phyloP scores from a whole-genome alignment of 345 rosid genomes.

The Jatropha curcas region DNA sequence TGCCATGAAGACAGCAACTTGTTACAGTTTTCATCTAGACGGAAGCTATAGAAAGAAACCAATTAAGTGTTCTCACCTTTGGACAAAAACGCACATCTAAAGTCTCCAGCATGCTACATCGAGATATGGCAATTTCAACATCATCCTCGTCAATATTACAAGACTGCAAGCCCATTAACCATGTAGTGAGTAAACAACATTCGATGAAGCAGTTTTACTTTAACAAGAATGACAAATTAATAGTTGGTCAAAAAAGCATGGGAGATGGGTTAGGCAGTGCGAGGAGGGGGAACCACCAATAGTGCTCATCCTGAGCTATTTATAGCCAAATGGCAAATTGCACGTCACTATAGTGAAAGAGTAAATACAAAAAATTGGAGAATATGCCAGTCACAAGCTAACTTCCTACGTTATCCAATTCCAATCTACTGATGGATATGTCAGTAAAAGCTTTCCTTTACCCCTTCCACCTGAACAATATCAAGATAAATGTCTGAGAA shows the following conservation, averaged over 20 bases:
- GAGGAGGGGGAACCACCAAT: background rate
- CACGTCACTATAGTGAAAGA: background rate
- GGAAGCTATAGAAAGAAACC: background rate
- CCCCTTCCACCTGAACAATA: background rate
- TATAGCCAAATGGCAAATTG: background rate
- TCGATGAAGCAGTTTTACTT: background rate
- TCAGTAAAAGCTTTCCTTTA: background rate
- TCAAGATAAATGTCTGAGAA: background rate
- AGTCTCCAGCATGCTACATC: constrained; percentile 82
- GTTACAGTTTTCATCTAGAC: background rate
- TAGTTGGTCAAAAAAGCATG: background rate
- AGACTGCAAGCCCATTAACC: constrained; percentile 43
- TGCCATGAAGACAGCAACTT: background rate
- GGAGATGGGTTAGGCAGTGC: background rate
- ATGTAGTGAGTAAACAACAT: constrained; percentile 6
- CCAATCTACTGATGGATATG: background rate
- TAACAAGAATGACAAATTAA: background rate
- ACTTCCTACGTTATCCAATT: background rate
- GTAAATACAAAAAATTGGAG: background rate
- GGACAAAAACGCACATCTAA: constrained; percentile 92
- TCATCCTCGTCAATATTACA: constrained; percentile 76
- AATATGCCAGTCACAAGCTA: background rate
- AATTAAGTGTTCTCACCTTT: constrained; percentile 58
- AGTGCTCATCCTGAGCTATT: background rate
- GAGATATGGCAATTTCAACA: constrained; percentile 72